Base-by-base conservation (phyloP, 768 basidiomycete genomes). In the Tricholoma matsutake region DNA sequence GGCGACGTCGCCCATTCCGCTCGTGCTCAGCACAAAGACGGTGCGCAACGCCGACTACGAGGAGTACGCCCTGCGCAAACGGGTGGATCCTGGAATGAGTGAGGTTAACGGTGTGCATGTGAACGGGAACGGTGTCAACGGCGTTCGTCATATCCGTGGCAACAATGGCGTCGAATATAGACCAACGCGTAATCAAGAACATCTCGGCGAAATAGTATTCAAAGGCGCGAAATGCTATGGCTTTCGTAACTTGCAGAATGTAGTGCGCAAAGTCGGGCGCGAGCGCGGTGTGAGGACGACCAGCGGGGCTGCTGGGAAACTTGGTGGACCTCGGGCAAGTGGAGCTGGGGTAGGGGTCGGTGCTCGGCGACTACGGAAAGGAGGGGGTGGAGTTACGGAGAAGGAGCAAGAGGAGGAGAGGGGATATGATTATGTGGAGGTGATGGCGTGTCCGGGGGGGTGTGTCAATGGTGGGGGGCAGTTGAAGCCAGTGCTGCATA, bases 391-490 rank as follows among this genome's bases (percentile, higher is more conserved):
- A 57, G 73, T 68, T 62, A 72, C 68, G 13, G 68, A 72, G 14
- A 70, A 66, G 43, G 76, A 73, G n/a, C 70, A 66, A 49, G 76
- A 72, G 10, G 69, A 69, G 41, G 80, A 81, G 56, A 76, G 72
- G 61, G 77, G 80, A 45, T 93, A 93, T 71, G 94, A 96, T 76
- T 97, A 94, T 72, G 88, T 96, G 41, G 95, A 97, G 70, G 94
- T 99, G 63, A 98, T 99, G 97, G 97, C 97, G 34, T 99, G 97
- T 77, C 97, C 97, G 0, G 88, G 90, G 0, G 97, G 97, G 16
- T 98, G 97, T 72, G 93, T 97, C 43, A 98, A 98, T 71, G 97
- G 97, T 7, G 97, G 96, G 20, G 97, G 97, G 5, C 97, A 98
- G 78, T 73, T 89, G 57, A 81, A 81, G 69, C 77, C 79, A 16